Evolutionary conservation across 169 alveolate species (phyloP), one percentile per base, ranked within the genome.

Genomic region (Nephromyces sp.): DNA sequence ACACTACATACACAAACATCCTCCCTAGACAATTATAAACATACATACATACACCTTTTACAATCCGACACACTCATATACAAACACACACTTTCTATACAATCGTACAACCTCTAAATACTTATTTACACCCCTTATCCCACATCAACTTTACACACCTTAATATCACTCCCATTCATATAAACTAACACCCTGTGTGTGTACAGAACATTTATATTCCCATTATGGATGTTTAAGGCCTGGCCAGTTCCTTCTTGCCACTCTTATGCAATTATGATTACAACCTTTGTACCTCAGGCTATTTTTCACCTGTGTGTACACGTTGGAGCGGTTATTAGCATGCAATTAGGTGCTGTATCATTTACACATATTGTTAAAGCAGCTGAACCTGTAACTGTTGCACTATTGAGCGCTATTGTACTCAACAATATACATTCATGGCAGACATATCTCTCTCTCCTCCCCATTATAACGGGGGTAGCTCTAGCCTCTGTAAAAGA

Each of bases 331-430:
- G 93, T 88, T 21, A 79, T 84, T 27, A 74, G 92, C 21, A 87
- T 88, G 90, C 86, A 87, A 21, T 29, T 79, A 0, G 92, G 92
- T 2, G 89, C 91, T 1, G 91, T 87, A 22, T 87, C 93, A 6
- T 86, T 87, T 71, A 86, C 92, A 6, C 93, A 88, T 74, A 89
- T 87, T 22, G 78, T 88, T 51, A 88, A 88, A 70, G 89, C 93
- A 31, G 83, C 84, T 1, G 93, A 88, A 68, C 93, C 93, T 0
- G 92, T 87, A 32, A 43, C 82, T 34, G 87, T 92, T 8, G 91
- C 93, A 6, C 32, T 84, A 28, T 79, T 88, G 22, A 80, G 92
- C 2, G 84, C 77, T 21, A 21, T 82, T 29, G 8, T 84, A 29
- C 72, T 88, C 61, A 76, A 71, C 27, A 88, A 88, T 61, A 64